These are phyloP conservation scores for Macrolepiota fuliginosa DNA, from an alignment of 768 basidiomycete species.

Conservation along the genomic window DNA sequence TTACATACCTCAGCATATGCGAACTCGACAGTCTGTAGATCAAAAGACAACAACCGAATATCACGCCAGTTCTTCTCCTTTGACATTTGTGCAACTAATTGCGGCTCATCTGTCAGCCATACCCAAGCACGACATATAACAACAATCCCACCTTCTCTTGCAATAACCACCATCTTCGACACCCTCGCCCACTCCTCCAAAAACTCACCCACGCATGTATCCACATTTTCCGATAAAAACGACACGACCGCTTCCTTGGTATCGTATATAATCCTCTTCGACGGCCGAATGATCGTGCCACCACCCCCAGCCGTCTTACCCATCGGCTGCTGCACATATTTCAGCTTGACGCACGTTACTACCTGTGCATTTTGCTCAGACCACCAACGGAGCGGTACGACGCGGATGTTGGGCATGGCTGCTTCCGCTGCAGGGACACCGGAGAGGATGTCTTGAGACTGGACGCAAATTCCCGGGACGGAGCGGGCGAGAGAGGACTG, in stretches of 20 bases:
- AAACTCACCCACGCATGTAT: slow-evolving; percentile 88
- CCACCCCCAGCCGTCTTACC: slow-evolving; percentile 62
- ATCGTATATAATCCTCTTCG: slow-evolving; percentile 88
- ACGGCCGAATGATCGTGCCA: slow-evolving; percentile 72
- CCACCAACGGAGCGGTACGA: slow-evolving; percentile 93
- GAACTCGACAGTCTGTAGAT: slow-evolving; percentile 90
- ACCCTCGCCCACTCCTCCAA: slow-evolving; percentile 91
- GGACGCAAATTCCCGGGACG: slow-evolving; percentile 81
- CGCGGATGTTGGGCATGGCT: slow-evolving; percentile 88
- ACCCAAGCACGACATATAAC: slow-evolving; percentile 1
- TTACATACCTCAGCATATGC: slow-evolving; percentile 62
- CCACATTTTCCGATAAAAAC: slow-evolving; percentile 83
- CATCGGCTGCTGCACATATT: slow-evolving; percentile 85
- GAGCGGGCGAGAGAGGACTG: slow-evolving; percentile 75
- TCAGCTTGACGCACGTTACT: slow-evolving; percentile 86
- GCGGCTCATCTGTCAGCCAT: background rate
- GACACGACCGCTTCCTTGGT: slow-evolving; percentile 85
- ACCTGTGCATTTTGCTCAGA: slow-evolving; percentile 70
- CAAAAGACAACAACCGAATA: slow-evolving; percentile 84
- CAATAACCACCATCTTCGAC: slow-evolving; percentile 92
- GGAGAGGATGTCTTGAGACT: slow-evolving; percentile 76
- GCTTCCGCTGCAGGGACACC: slow-evolving; percentile 88
- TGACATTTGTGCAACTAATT: slow-evolving; percentile 80
- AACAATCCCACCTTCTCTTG: slow-evolving; percentile 67
- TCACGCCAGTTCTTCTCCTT: slow-evolving; percentile 69